Conservation (phyloP, 805 yeast species). For the Saccharomycopsis microspora region DNA sequence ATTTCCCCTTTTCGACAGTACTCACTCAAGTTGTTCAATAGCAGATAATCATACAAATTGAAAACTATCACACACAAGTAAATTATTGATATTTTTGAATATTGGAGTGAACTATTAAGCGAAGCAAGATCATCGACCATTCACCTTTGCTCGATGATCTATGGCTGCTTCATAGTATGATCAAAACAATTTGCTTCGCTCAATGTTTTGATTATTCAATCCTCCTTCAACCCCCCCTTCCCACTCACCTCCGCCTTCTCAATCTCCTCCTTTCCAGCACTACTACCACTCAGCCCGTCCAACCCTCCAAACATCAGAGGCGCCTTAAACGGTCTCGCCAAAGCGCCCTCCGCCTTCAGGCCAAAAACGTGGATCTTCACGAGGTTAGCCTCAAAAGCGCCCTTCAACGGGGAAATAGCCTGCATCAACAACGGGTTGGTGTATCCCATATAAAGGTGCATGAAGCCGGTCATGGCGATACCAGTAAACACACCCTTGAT, state of each 20-base stretch:
- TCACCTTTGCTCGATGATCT: no score
- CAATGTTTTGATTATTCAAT: slow-evolving; percentile 27
- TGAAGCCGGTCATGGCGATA: slow-evolving; percentile 93
- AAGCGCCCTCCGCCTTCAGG: slow-evolving; percentile 72
- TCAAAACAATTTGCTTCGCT: no score
- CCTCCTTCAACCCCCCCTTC: slow-evolving; percentile 80
- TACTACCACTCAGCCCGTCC: slow-evolving; percentile 30
- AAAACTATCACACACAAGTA: no score
- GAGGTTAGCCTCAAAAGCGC: slow-evolving; percentile 80
- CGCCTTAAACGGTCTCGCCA: slow-evolving; percentile 94
- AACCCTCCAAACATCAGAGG: slow-evolving; percentile 59
- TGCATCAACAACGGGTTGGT: slow-evolving; percentile 96
- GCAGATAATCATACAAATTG: no score
- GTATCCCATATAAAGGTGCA: slow-evolving; percentile 96
- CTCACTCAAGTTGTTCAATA: no score
- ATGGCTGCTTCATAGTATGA: no score
- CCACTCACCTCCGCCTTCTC: slow-evolving; percentile 81
- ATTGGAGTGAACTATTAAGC: no score
- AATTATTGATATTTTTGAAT: no score
- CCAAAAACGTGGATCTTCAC: slow-evolving; percentile 87
- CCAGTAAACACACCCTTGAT: slow-evolving; percentile 81
- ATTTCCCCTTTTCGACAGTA: no score
- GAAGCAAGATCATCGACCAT: no score
- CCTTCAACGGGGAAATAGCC: slow-evolving; percentile 79
- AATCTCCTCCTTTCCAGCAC: slow-evolving; percentile 74